Evolutionary conservation across 106 monocot species (phyloP).

Genomic region (Allium cepa): DNA sequence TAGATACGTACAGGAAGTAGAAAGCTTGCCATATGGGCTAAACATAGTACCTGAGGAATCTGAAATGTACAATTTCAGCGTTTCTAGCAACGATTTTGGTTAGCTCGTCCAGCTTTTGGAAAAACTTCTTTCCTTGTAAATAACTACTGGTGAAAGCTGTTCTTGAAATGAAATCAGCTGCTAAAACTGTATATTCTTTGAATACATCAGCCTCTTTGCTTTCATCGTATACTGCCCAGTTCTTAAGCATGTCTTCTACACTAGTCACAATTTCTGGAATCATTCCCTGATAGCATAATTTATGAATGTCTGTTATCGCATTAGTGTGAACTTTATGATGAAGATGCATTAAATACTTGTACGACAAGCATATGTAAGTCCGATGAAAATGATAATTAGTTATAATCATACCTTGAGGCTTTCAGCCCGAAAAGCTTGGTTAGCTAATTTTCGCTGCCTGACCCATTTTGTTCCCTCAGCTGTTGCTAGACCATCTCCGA

Average conservation of each 20-base stretch:
- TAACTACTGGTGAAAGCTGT: conserved; percentile 19
- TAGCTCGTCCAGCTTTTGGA: conserved; percentile 11
- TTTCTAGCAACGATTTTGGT: conserved; percentile 6
- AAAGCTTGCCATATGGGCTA: background rate
- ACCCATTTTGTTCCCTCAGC: conserved; percentile 14
- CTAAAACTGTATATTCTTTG: conserved; percentile 5
- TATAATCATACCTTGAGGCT: conserved; percentile 9
- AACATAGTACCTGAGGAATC: conserved; percentile 6
- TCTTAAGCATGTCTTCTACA: conserved; percentile 9
- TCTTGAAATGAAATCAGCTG: conserved; percentile 19
- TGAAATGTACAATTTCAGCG: background rate
- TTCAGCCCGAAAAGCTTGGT: conserved; percentile 18
- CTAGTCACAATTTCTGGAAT: conserved; percentile 6
- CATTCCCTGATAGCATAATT: conserved; percentile 9
- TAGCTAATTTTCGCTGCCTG: conserved; percentile 15
- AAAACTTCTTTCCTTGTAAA: conserved; percentile 11
- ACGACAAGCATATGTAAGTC: too few species aligned
- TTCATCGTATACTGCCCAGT: conserved; percentile 7
- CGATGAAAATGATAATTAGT: too few species aligned
- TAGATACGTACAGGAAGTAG: background rate
- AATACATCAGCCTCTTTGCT: conserved; percentile 15
- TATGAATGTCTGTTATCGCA: too few species aligned
- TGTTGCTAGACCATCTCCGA: conserved; percentile 16
- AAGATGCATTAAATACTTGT: too few species aligned
- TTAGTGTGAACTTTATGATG: too few species aligned